phyloP scores from a whole-genome alignment of 2,329 filamentous ascomycete genomes.

The Talaromyces pinophilus region DNA sequence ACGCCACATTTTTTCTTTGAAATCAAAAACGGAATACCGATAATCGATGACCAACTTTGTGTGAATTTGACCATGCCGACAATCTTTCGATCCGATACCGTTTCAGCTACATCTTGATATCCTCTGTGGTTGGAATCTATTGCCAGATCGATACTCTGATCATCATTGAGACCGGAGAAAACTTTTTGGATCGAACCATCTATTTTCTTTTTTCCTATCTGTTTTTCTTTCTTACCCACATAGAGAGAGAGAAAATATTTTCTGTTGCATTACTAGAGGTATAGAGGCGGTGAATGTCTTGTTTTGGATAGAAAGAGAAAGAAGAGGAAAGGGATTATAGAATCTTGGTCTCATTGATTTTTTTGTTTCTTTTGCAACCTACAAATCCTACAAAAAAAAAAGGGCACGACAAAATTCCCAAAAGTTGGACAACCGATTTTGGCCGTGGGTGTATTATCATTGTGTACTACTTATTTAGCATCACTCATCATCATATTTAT shows the following conservation, averaged over 20 bases:
- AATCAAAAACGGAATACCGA: conserved; percentile 12
- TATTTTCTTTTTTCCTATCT: conserved; percentile 13
- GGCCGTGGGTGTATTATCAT: conserved; percentile 21
- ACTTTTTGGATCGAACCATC: conserved; percentile 1
- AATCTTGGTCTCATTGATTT: conserved; percentile 16
- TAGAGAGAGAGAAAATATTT: conserved; percentile 16
- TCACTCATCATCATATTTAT: conserved; percentile 21
- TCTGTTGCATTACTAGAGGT: conserved; percentile 15
- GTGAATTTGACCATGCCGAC: conserved; percentile 15
- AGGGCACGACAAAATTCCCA: conserved; percentile 18
- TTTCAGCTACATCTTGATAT: conserved; percentile 2
- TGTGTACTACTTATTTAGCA: conserved; percentile 23
- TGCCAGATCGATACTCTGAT: conserved; percentile 14
- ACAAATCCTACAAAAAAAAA: conserved; percentile 5
- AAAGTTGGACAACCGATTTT: conserved; percentile 21
- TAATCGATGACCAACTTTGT: conserved; percentile 15
- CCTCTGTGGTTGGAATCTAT: conserved; percentile 1
- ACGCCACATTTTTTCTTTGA: conserved; percentile 12
- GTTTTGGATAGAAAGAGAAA: conserved; percentile 17
- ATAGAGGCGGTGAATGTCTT: conserved; percentile 16
- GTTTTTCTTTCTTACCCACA: conserved; percentile 9
- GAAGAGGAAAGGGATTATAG: conserved; percentile 16
- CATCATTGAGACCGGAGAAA: conserved; percentile 9
- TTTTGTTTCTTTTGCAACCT: background rate
- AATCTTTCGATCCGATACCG: conserved; percentile 14